Base-by-base conservation (phyloP, 768 basidiomycete species). In the Leccinum sublutescens region DNA sequence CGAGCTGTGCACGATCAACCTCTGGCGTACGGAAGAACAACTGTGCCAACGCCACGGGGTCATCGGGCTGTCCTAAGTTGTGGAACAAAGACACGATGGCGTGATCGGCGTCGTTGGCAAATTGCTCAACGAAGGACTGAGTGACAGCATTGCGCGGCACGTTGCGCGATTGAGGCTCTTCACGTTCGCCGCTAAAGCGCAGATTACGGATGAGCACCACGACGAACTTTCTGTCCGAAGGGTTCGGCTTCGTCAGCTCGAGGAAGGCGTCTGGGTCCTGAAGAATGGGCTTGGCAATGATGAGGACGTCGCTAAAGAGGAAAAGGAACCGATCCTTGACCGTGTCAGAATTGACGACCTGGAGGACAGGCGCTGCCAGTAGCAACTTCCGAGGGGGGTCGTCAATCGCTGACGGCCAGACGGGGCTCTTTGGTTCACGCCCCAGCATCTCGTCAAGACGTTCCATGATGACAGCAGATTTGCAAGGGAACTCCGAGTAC, bases 251-350 rank as follows among this genome's bases (percentile, higher is more conserved):
- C 57, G 81, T 75, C 54, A 76, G 70, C 66, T 88, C 88, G 50
- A 85, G 74, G 36, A 86, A 78, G 36, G 78, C 76, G 62, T 91
- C 88, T 52, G 84, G 81, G 48, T 89, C 87, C 38, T 84, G 82
- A 55, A 86, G 77, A 59, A 95, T 80, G 12, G 95, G 95, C 73
- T 98, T 98, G 43, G 95, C 89, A 64, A 98, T 85, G 72, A 98
- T 83, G 56, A 98, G 84, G 55, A 98, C 83, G 72, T 99, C 97
- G 72, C 79, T 93, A 82, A 99, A 99, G n/a, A 98, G 82, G 78
- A 98, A 95, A 10, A 98, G 82, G 77, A 93, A 93, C 11, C 97
- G 87, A 68, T 98, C 95, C 74, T 98, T 98, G 72, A 95, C 90
- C 1, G 91, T 95, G 73, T 96, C 89, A 45, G 87, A 81, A 74